Evolutionary conservation across 352 stramenopile species (phyloP).

Genomic region (Phytophthora hibernalis): DNA sequence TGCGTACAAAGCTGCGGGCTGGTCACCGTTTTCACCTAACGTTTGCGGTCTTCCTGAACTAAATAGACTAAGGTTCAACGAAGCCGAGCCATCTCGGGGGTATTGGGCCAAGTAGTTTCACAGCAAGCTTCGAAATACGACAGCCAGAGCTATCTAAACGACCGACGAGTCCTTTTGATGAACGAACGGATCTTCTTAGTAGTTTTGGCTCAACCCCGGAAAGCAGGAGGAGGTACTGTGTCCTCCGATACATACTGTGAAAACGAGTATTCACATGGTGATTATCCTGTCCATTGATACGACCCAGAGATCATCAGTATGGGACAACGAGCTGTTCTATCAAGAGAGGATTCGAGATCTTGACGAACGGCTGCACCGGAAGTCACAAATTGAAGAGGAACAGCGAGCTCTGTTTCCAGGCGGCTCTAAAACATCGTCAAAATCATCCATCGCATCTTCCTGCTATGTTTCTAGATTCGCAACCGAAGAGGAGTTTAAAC

Average conservation of each 20-base stretch:
- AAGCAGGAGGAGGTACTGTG: constrained; percentile 12
- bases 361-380: constrained; percentile 37
- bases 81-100: constrained; percentile 30
- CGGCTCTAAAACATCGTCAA: constrained; percentile 15
- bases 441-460: constrained; percentile 21
- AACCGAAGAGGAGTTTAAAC: constrained; percentile 10
- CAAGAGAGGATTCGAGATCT: constrained; percentile 35
- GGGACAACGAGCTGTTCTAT: constrained; percentile 33
- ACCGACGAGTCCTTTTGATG: neutral
- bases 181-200: neutral
- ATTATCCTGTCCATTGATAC: neutral
- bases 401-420: constrained; percentile 33
- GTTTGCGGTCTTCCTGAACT: neutral
- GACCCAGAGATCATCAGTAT: constrained; percentile 15
- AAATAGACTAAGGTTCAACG: constrained; percentile 33
- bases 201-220: neutral
- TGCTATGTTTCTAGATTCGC: constrained; percentile 17
- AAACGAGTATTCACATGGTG: neutral
- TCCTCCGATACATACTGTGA: neutral
- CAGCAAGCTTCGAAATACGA: constrained; percentile 2
- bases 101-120: constrained; percentile 7
- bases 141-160: constrained; percentile 2
- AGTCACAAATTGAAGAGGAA: constrained; percentile 40
- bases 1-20: neutral
- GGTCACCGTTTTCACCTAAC: neutral